Percentiles rank a stretch among this genome's conserved stretches.
Evolutionary conservation across 2,329 filamentous ascomycete species (phyloP).

Genomic region (Colletotrichum sp.): DNA sequence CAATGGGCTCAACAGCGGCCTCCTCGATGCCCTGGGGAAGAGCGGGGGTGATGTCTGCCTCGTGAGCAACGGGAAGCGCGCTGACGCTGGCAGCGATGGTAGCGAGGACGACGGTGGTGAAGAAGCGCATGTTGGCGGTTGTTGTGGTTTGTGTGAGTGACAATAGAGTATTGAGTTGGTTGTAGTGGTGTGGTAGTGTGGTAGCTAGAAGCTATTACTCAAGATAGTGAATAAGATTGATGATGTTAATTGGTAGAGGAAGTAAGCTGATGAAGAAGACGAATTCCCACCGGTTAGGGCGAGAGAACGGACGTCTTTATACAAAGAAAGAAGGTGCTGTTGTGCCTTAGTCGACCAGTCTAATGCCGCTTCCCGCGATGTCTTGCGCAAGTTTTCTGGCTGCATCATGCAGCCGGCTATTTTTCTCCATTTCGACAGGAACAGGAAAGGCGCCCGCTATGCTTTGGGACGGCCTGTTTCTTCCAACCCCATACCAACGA

Average conservation of each 20-base stretch:
- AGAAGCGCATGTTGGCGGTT: neutral
- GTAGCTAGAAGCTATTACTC: neutral
- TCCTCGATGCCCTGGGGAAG: neutral
- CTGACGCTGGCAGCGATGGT: neutral
- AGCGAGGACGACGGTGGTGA: neutral
- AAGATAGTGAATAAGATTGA: neutral
- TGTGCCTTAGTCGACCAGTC: neutral
- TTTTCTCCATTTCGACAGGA: neutral
- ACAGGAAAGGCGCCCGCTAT: neutral
- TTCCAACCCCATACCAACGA: neutral
- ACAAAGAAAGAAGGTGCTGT: neutral
- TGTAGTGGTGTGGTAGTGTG: neutral
- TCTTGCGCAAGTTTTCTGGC: neutral
- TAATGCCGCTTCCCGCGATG: neutral
- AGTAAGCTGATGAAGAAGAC: neutral
- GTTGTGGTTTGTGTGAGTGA: neutral
- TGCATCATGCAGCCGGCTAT: neutral
- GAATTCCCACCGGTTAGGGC: accelerated
- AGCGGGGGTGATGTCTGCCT: neutral
- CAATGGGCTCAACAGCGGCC: neutral
- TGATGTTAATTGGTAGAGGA: neutral
- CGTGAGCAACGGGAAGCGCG: neutral
- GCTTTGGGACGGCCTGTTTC: neutral
- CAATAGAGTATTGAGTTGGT: neutral
- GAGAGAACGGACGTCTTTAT: neutral